Conservation (phyloP, 495 filamentous ascomycete genomes). For the Penicillium malachiteum region DNA sequence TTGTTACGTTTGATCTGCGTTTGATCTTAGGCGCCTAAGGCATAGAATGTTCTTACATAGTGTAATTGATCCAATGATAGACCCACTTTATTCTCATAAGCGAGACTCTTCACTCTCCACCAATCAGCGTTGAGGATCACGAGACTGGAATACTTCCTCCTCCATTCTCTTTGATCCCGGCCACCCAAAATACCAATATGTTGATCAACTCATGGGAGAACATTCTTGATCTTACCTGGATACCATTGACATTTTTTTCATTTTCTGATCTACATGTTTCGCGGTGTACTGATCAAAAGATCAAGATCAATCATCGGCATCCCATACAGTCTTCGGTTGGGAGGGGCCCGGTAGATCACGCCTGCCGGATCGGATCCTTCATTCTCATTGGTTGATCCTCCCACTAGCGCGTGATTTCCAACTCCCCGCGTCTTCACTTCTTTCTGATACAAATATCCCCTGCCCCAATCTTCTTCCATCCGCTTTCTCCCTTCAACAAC, state of each 20-base stretch:
- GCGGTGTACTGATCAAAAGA: slow-evolving; percentile 19
- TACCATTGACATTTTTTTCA: slow-evolving; percentile 14
- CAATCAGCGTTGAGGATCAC: slow-evolving; percentile 48
- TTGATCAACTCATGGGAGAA: slow-evolving; percentile 16
- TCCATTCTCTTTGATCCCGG: slow-evolving; percentile 38
- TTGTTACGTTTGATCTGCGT: slow-evolving; percentile 26
- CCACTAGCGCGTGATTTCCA: slow-evolving; percentile 44
- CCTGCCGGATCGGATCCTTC: slow-evolving; percentile 27
- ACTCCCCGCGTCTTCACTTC: slow-evolving; percentile 27
- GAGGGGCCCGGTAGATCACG: slow-evolving; percentile 35
- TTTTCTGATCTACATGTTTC: slow-evolving; percentile 26
- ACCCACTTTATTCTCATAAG: slow-evolving; percentile 28
- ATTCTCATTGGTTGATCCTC: slow-evolving; percentile 42
- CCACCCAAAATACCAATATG: slow-evolving; percentile 19
- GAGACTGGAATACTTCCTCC: slow-evolving; percentile 32
- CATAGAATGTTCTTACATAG: no score
- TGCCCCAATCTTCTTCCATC: slow-evolving; percentile 29
- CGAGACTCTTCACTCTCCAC: slow-evolving; percentile 29
- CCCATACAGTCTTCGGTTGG: slow-evolving; percentile 22
- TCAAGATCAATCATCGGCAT: slow-evolving; percentile 21
- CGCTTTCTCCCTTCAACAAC: slow-evolving; percentile 31
- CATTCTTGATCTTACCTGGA: slow-evolving; percentile 12
- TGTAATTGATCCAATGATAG: slow-evolving; percentile 6
- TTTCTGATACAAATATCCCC: slow-evolving; percentile 49
- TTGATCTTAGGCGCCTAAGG: no score